phyloP scores from a whole-genome alignment of 257 asterid species.

The Ehretia macrophylla region DNA sequence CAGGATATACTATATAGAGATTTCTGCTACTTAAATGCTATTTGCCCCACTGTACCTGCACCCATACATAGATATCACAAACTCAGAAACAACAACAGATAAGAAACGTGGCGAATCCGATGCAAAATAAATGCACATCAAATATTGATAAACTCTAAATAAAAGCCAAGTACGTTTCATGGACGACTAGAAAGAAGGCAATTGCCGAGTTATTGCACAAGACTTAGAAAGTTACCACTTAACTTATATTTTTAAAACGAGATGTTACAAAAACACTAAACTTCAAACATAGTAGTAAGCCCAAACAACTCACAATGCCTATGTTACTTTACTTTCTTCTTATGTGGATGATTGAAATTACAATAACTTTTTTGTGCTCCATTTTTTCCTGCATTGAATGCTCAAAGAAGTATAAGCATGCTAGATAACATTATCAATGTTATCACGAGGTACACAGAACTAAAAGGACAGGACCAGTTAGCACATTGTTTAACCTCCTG shows the following conservation, averaged over 20 bases:
- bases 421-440: constrained; percentile 14
- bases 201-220: too few relatives aligned
- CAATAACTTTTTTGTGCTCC: too few relatives aligned
- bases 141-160: too few relatives aligned
- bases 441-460: constrained; percentile 19
- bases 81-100: constrained; percentile 6
- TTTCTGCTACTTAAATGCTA: neutral
- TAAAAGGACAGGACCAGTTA: constrained; percentile 2
- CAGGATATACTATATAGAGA: constrained; percentile 10
- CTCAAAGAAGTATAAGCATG: constrained; percentile 13
- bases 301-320: too few relatives aligned
- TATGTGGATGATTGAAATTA: too few relatives aligned
- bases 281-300: too few relatives aligned
- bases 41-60: constrained; percentile 10
- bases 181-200: too few relatives aligned
- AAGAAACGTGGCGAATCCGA: neutral
- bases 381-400: neutral
- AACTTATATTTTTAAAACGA: too few relatives aligned
- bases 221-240: too few relatives aligned
- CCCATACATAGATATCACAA: constrained; percentile 17
- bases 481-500: constrained; percentile 9
- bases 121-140: neutral
- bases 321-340: too few relatives aligned
- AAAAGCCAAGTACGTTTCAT: too few relatives aligned
- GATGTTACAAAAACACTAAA: too few relatives aligned